phyloP scores from a whole-genome alignment of 2,329 filamentous ascomycete species.

The Rhynchosporium agropyri region DNA sequence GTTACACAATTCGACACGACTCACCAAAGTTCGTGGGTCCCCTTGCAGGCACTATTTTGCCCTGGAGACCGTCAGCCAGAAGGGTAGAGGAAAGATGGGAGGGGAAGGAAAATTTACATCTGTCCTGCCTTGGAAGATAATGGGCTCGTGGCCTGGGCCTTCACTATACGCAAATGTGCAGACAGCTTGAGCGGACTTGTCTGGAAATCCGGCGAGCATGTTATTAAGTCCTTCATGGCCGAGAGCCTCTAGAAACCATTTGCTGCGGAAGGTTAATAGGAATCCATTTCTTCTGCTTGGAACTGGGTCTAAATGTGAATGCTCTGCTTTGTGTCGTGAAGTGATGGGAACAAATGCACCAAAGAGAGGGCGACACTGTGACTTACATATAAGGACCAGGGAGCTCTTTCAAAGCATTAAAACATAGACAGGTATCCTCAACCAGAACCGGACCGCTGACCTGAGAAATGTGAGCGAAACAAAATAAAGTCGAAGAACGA shows the following conservation, averaged over 20 bases:
- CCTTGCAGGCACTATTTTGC: slow-evolving; percentile 82
- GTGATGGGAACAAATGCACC: background rate
- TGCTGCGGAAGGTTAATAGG: slow-evolving; percentile 55
- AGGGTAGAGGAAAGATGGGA: background rate
- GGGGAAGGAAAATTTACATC: slow-evolving; percentile 56
- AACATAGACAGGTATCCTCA: slow-evolving; percentile 94
- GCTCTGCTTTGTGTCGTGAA: background rate
- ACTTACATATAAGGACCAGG: slow-evolving; percentile 92
- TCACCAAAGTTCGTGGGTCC: slow-evolving; percentile 82
- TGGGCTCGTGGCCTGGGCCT: slow-evolving; percentile 79
- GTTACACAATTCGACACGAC: slow-evolving; percentile 38
- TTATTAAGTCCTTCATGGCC: slow-evolving; percentile 88
- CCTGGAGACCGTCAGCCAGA: slow-evolving; percentile 46
- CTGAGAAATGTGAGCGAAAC: slow-evolving; percentile 47
- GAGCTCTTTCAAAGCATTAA: slow-evolving; percentile 85
- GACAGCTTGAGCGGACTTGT: slow-evolving; percentile 90
- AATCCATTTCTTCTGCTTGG: background rate
- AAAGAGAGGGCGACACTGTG: background rate
- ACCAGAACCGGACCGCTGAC: slow-evolving; percentile 86
- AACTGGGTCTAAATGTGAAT: background rate
- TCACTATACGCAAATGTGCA: slow-evolving; percentile 93
- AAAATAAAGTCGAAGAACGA: background rate
- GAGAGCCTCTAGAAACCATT: slow-evolving; percentile 87
- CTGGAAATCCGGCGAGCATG: slow-evolving; percentile 81
- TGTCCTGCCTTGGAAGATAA: slow-evolving; percentile 91